Conservation (phyloP, 2,329 filamentous ascomycete species). For the Trichoderma sp. region DNA sequence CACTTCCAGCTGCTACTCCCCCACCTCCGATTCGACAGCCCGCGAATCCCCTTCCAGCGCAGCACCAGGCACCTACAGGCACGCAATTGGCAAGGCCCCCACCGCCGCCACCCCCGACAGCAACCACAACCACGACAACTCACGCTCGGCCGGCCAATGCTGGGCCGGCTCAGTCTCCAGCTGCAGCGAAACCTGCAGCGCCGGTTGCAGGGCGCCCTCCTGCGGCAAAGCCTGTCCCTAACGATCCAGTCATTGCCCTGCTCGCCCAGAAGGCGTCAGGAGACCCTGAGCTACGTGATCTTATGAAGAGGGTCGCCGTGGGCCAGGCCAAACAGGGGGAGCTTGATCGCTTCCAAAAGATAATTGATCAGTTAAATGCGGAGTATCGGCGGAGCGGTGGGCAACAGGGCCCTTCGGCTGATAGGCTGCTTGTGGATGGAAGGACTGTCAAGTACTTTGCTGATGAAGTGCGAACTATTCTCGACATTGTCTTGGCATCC, state of each 20-base stretch:
- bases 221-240: conserved; percentile 31
- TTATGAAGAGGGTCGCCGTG: conserved; percentile 81
- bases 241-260: conserved; percentile 76
- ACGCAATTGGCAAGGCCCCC: conserved; percentile 19
- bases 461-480: conserved; percentile 55
- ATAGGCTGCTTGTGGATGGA: conserved; percentile 53
- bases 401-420: conserved; percentile 52
- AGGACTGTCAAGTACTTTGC: conserved; percentile 59
- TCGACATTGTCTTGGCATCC: conserved; percentile 57
- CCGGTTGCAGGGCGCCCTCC: conserved; percentile 13
- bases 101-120: conserved; percentile 30
- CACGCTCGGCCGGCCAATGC: conserved; percentile 23
- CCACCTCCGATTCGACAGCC: conserved; percentile 24
- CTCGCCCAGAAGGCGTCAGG: conserved; percentile 72
- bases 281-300: conserved; percentile 67
- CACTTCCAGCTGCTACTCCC: conserved; percentile 25
- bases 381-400: conserved; percentile 54
- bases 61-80: conserved; percentile 22
- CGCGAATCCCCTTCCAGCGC: conserved; percentile 24
- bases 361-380: conserved; percentile 73
- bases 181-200: conserved; percentile 26
- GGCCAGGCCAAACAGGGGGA: conserved; percentile 70
- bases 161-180: conserved; percentile 16
- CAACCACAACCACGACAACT: conserved; percentile 23
- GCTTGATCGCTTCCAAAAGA: conserved; percentile 71